Evolutionary conservation across 306 rosid genomes (phyloP).

Genomic region (Trichosanthes cucumerina): DNA sequence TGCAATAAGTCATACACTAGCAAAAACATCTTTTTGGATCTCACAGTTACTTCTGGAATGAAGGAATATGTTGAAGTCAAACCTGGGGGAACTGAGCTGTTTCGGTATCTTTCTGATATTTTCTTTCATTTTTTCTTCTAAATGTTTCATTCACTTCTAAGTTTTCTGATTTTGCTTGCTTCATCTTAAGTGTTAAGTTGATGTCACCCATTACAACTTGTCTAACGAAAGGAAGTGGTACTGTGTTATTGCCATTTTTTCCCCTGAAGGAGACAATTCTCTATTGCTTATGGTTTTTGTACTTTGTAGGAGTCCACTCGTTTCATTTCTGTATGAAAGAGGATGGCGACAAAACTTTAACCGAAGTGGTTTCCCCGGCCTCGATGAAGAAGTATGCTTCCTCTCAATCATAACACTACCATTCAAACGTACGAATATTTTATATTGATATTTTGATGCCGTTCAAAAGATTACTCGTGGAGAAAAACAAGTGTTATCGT

Average conservation of each 20-base stretch:
- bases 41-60: slow-evolving; percentile 64
- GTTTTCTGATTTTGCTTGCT: background rate
- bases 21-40: slow-evolving; percentile 66
- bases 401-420: background rate
- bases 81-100: slow-evolving; percentile 60
- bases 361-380: slow-evolving; percentile 88
- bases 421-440: background rate
- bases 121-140: background rate
- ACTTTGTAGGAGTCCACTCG: slow-evolving; percentile 71
- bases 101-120: slow-evolving; percentile 32
- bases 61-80: slow-evolving; percentile 63
- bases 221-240: background rate
- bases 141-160: background rate
- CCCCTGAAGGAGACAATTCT: background rate
- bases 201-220: background rate
- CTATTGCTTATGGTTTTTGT: slow-evolving; percentile 12
- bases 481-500: background rate
- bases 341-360: slow-evolving; percentile 96
- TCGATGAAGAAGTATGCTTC: slow-evolving; percentile 71
- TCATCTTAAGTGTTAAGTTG: background rate
- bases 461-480: background rate
- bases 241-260: background rate
- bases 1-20: slow-evolving; percentile 81
- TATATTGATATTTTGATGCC: background rate
- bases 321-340: slow-evolving; percentile 91